Evolutionary conservation across 192 early-diverging fungal species (phyloP), one percentile per base, ranked within the genome.

Genomic region (Rhizophagus prolifer): DNA sequence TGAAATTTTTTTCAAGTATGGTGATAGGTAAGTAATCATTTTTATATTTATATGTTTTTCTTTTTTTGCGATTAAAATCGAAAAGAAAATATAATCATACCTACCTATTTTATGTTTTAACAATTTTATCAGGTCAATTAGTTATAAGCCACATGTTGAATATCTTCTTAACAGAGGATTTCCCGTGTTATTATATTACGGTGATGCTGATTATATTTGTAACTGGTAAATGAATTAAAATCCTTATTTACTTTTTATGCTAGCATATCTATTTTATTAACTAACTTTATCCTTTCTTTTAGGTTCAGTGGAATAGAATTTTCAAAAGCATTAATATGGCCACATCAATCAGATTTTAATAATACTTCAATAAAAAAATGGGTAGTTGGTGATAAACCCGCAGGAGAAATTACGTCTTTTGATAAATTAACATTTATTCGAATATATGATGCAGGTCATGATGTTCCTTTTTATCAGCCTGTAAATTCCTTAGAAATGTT

Each of bases 191-290:
- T 80, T 94, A 70, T 95, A 94, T 78, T 90, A 86, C 72, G 94
- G 93, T 58, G 94, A 95, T 78, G 89, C 90, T 9, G 94, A 95
- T 77, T 93, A 85, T 74, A 92, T 93, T 54, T 94, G 94, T 84
- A 93, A 92, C 76, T 93, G 88, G 85, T 86, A 85, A 31, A 31
- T 31, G 3, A 31, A 31, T 31, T n/a, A n/a, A n/a, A n/a, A n/a
- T n/a, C n/a, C n/a, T n/a, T n/a, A n/a, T n/a, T n/a, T n/a, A n/a
- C n/a, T n/a, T n/a, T n/a, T n/a, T n/a, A n/a, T n/a, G n/a, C n/a
- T n/a, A n/a, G n/a, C n/a, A n/a, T n/a, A n/a, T n/a, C n/a, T n/a
- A n/a, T n/a, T n/a, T n/a, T n/a, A n/a, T n/a, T n/a, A n/a, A n/a
- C n/a, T n/a, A n/a, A n/a, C n/a, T n/a, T n/a, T n/a, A n/a, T n/a